These are phyloP conservation scores for Alternaria atra DNA, from an alignment of 2,329 filamentous ascomycete species.

Conservation along the genomic window DNA sequence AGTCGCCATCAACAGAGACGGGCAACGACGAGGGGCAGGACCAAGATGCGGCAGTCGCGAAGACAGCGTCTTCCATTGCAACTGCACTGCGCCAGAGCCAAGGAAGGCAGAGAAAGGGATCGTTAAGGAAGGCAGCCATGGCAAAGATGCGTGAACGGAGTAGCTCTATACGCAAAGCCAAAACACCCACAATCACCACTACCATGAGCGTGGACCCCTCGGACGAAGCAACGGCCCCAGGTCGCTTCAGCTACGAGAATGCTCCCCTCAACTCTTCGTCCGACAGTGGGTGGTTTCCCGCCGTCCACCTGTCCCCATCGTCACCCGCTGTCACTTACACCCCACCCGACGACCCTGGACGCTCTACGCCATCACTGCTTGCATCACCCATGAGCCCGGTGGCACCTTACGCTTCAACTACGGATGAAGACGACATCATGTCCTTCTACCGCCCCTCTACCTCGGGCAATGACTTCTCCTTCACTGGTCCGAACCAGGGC, in stretches of 20 bases:
- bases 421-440: slow-evolving; percentile 82
- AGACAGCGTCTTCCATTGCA: slow-evolving; percentile 35
- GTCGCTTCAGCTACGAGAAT: slow-evolving; percentile 52
- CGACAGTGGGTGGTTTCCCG: slow-evolving; percentile 37
- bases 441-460: slow-evolving; percentile 62
- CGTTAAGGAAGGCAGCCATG: slow-evolving; percentile 85
- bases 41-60: slow-evolving; percentile 40
- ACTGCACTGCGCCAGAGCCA: slow-evolving; percentile 59
- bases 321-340: slow-evolving; percentile 14
- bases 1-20: slow-evolving; percentile 43
- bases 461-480: slow-evolving; percentile 55
- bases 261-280: slow-evolving; percentile 47
- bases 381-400: slow-evolving; percentile 59
- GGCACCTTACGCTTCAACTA: slow-evolving; percentile 74
- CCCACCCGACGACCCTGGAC: slow-evolving; percentile 16
- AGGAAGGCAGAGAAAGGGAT: slow-evolving; percentile 77
- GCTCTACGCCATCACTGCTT: slow-evolving; percentile 48
- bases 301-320: slow-evolving; percentile 27
- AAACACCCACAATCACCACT: slow-evolving; percentile 26
- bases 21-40: slow-evolving; percentile 28
- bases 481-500: slow-evolving; percentile 29
- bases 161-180: slow-evolving; percentile 39
- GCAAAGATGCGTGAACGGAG: slow-evolving; percentile 61
- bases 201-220: slow-evolving; percentile 29
- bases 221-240: slow-evolving; percentile 32